phyloP scores from a whole-genome alignment of 805 yeast species.

The Yamadazyma insecticola region DNA sequence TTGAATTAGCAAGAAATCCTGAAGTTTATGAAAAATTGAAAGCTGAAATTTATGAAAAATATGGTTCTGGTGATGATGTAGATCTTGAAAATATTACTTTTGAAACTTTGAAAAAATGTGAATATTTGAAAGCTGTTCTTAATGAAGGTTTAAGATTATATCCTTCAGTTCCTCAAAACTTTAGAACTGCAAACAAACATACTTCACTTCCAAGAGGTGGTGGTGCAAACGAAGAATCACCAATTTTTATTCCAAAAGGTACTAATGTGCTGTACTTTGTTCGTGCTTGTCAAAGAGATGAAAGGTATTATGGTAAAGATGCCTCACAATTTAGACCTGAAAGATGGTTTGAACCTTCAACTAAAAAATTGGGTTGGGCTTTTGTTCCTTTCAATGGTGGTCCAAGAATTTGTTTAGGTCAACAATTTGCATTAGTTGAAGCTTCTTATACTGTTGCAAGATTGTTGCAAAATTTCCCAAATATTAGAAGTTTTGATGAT shows the following conservation, averaged over 20 bases:
- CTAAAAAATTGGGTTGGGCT: slow-evolving; percentile 40
- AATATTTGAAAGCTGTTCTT: slow-evolving; percentile 31
- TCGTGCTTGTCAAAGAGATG: slow-evolving; percentile 17
- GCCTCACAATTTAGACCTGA: slow-evolving; percentile 32
- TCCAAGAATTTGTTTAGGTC: slow-evolving; percentile 52
- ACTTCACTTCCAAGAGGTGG: slow-evolving; percentile 31
- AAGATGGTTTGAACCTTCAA: slow-evolving; percentile 30
- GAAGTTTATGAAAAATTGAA: slow-evolving; percentile 26
- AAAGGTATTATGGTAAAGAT: slow-evolving; percentile 29
- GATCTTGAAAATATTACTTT: slow-evolving; percentile 27
- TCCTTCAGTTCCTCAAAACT: slow-evolving; percentile 30
- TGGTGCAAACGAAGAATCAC: slow-evolving; percentile 22
- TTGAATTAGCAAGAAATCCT: slow-evolving; percentile 32
- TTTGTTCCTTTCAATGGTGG: slow-evolving; percentile 54
- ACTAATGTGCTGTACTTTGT: slow-evolving; percentile 16
- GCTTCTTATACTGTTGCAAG: slow-evolving; percentile 43
- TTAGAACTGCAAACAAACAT: slow-evolving; percentile 23
- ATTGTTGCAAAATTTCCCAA: slow-evolving; percentile 20
- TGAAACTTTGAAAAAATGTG: slow-evolving; percentile 36
- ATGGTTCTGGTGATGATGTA: slow-evolving; percentile 28
- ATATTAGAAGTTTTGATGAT: slow-evolving; percentile 12
- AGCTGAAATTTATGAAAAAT: slow-evolving; percentile 22
- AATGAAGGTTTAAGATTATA: slow-evolving; percentile 34
- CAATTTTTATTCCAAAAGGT: slow-evolving; percentile 18
- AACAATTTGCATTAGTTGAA: slow-evolving; percentile 53